Percentiles rank a stretch among this genome's conserved stretches.
These are phyloP conservation scores for Plectosphaerella plurivora DNA, from an alignment of 2,329 filamentous ascomycete species.

Conservation along the genomic window DNA sequence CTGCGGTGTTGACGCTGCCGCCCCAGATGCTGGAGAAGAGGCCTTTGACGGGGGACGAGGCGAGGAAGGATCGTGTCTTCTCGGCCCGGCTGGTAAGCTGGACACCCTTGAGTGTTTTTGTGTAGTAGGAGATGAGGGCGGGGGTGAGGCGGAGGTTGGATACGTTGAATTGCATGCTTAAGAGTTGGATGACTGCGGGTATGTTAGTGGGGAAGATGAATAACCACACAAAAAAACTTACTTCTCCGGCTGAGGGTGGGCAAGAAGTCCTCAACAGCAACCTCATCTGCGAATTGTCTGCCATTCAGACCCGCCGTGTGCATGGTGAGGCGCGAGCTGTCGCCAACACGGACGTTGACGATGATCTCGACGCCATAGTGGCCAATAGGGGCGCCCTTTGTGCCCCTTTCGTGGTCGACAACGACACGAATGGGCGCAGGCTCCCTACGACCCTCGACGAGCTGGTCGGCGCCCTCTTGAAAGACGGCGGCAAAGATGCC, in stretches of 20 bases:
- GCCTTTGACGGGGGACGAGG: conserved; percentile 78
- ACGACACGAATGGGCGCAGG: conserved; percentile 68
- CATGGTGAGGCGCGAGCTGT: conserved; percentile 44
- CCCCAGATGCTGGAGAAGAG: conserved; percentile 79
- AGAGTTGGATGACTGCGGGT: conserved; percentile 61
- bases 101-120: conserved; percentile 69
- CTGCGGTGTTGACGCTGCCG: conserved; percentile 41
- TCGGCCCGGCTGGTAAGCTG: conserved; percentile 58
- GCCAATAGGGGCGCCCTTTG: conserved; percentile 60
- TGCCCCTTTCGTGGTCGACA: conserved; percentile 65
- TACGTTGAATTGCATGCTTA: conserved; percentile 66
- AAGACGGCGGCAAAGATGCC: conserved; percentile 65
- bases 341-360: conserved; percentile 54
- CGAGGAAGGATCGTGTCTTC: conserved; percentile 65
- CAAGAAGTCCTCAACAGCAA: conserved; percentile 68
- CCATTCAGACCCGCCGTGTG: conserved; percentile 62
- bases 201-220: conserved; percentile 25
- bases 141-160: conserved; percentile 61
- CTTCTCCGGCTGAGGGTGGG: conserved; percentile 69
- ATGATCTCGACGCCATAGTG: conserved; percentile 70
- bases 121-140: conserved; percentile 71
- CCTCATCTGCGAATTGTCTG: conserved; percentile 67
- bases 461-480: conserved; percentile 61
- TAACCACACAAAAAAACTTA: conserved; percentile 33
- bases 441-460: conserved; percentile 60